These are phyloP conservation scores for Chaetomium globosum DNA, from an alignment of 2,329 filamentous ascomycete genomes.

Conservation along the genomic window DNA sequence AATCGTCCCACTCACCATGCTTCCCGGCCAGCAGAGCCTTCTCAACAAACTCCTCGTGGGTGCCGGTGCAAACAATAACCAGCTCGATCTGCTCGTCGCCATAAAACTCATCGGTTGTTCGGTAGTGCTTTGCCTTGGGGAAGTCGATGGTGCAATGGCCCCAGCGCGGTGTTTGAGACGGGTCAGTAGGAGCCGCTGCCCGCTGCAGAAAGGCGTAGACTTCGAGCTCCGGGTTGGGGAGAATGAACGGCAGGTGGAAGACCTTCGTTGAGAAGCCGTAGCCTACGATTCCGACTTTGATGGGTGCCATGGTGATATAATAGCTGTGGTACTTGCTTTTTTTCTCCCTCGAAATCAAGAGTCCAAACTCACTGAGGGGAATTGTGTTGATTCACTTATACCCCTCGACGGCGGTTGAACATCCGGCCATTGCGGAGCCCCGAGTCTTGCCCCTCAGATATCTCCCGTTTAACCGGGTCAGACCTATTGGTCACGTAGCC, in stretches of 20 bases:
- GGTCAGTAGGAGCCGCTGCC: constrained; percentile 40
- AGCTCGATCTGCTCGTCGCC: constrained; percentile 61
- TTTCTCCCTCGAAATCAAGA: neutral
- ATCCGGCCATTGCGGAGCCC: constrained; percentile 5
- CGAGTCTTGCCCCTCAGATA: neutral
- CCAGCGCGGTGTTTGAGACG: constrained; percentile 28
- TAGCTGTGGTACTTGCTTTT: neutral
- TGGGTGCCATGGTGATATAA: constrained; percentile 19
- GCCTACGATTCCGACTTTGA: constrained; percentile 55
- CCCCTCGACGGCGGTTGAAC: neutral
- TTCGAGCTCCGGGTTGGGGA: constrained; percentile 49
- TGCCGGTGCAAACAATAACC: constrained; percentile 63
- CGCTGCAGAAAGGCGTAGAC: constrained; percentile 54
- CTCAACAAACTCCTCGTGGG: constrained; percentile 59
- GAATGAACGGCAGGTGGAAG: constrained; percentile 56
- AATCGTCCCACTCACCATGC: constrained; percentile 48
- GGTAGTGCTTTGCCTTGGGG: constrained; percentile 57
- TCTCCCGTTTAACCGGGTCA: constrained; percentile 17
- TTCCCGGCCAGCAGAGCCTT: constrained; percentile 61
- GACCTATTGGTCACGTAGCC: constrained; percentile 11
- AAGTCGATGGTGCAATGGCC: constrained; percentile 55
- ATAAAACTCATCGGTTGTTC: constrained; percentile 60
- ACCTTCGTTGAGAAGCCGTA: constrained; percentile 53
- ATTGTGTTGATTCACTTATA: neutral
- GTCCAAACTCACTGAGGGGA: neutral